Evolutionary conservation across 257 asterid species (phyloP), one percentile per base, ranked within the genome.

Genomic region (Solanum rostratum): DNA sequence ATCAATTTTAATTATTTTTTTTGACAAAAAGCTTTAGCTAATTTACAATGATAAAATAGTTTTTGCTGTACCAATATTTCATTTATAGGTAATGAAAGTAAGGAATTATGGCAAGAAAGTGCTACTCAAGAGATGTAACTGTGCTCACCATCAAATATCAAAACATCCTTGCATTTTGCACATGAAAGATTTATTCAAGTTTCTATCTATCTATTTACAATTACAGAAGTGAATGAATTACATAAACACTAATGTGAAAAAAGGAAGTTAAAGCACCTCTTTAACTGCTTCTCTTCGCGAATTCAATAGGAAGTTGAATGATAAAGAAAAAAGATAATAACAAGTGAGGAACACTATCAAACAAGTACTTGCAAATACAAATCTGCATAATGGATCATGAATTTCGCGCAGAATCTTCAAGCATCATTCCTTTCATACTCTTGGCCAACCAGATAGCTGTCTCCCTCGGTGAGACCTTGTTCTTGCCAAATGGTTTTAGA

Each of bases 361-460:
- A 46, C 43, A 74, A 22, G 81, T 45, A 73, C 37, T 16, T 45
- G 57, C 13, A 73, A 22, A n/a, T 73, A 46, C 39, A 29, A 22
- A 73, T 73, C 41, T 74, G 59, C 62, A 49, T 50, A 76, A 9
- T 27, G 16, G 54, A 60, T 92, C 90, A 94, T 66, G 90, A 82
- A 86, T 86, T 87, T 66, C 97, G 92, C 5, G 92, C 93, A n/a
- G 90, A 80, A 54, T 93, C 98, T 16, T 96, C 98, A 33, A 96
- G 95, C 92, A 96, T 92, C 97, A 96, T 94, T 69, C 98, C 97
- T 91, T 95, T 96, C 29, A 96, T 95, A 84, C 98, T 96, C 81
- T 89, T 96, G 0, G 99, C 99, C 79, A 96, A 88, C 99, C 99
- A 96, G 83, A 96, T 96, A 9, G 98, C 99, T 10, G 99, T 96